Evolutionary conservation across 805 yeast genomes (phyloP).

Genomic region (Saccharomycopsis fibuligera): DNA sequence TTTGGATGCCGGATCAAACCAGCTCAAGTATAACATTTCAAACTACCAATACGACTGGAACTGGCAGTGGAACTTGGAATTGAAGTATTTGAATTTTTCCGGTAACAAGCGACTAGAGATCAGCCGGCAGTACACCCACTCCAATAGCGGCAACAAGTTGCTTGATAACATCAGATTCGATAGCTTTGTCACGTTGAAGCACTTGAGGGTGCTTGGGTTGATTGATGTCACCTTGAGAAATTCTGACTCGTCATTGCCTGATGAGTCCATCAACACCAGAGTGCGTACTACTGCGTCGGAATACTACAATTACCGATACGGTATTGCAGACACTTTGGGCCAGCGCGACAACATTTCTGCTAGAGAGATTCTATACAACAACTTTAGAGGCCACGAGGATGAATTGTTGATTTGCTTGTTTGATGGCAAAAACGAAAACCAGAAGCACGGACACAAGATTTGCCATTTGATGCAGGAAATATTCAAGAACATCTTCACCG

Average conservation of each 20-base stretch:
- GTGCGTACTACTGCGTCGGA: constrained; percentile 86
- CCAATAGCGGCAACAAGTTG: constrained; percentile 42
- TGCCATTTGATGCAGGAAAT: constrained; percentile 68
- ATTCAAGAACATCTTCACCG: constrained; percentile 60
- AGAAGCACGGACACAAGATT: constrained; percentile 51
- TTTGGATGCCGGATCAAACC: constrained; percentile 88
- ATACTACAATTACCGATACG: constrained; percentile 70
- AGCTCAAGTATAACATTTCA: constrained; percentile 82
- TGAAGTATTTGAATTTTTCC: constrained; percentile 80
- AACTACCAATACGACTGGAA: constrained; percentile 98
- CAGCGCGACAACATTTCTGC: constrained; percentile 55
- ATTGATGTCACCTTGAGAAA: constrained; percentile 95
- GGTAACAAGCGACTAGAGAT: constrained; percentile 92
- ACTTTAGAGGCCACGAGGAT: constrained; percentile 77
- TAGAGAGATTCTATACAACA: constrained; percentile 81
- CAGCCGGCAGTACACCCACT: constrained; percentile 14
- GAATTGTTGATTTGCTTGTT: constrained; percentile 77
- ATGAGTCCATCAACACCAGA: constrained; percentile 74
- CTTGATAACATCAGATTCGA: constrained; percentile 28
- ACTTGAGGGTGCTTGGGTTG: constrained; percentile 70
- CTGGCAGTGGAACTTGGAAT: constrained; percentile 78
- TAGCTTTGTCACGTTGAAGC: constrained; percentile 67
- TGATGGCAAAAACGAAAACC: constrained; percentile 66
- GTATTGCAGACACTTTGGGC: constrained; percentile 87
- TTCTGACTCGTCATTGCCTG: constrained; percentile 64